These are phyloP conservation scores for Aspergillus latus DNA, from an alignment of 2,329 filamentous ascomycete species.

Conservation along the genomic window DNA sequence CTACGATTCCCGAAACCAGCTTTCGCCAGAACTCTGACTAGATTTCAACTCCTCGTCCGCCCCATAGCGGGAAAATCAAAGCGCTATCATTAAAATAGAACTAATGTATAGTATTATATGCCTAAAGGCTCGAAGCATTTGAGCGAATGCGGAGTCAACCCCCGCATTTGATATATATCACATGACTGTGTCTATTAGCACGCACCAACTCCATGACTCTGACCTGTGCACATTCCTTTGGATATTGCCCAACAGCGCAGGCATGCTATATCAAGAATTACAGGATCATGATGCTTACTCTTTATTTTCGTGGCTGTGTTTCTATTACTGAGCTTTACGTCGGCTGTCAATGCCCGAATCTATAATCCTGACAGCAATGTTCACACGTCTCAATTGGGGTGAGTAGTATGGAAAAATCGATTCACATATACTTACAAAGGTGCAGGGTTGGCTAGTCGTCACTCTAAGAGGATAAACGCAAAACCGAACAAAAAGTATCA, in stretches of 20 bases:
- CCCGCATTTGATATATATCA: neutral
- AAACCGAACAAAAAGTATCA: neutral
- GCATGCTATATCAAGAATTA: neutral
- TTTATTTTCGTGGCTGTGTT: constrained; percentile 14
- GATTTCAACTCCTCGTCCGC: too few species aligned
- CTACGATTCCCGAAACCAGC: too few species aligned
- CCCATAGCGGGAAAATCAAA: too few species aligned
- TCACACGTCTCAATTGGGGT: constrained; percentile 9
- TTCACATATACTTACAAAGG: neutral
- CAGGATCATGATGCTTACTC: constrained; percentile 21
- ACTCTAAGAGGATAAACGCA: constrained; percentile 2
- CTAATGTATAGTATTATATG: neutral
- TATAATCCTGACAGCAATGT: constrained; percentile 22
- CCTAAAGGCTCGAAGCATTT: neutral
- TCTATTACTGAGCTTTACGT: constrained; percentile 16
- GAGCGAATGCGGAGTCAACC: neutral
- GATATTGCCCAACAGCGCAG: neutral
- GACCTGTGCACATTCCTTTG: neutral
- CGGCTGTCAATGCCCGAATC: constrained; percentile 13
- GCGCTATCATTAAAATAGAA: too few species aligned
- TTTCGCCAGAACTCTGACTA: too few species aligned
- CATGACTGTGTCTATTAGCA: neutral
- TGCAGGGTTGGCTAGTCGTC: neutral
- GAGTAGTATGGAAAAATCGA: neutral
- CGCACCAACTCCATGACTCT: neutral